These are phyloP conservation scores for Trichoderma asperellum DNA, from an alignment of 2,329 filamentous ascomycete genomes.

Conservation along the genomic window DNA sequence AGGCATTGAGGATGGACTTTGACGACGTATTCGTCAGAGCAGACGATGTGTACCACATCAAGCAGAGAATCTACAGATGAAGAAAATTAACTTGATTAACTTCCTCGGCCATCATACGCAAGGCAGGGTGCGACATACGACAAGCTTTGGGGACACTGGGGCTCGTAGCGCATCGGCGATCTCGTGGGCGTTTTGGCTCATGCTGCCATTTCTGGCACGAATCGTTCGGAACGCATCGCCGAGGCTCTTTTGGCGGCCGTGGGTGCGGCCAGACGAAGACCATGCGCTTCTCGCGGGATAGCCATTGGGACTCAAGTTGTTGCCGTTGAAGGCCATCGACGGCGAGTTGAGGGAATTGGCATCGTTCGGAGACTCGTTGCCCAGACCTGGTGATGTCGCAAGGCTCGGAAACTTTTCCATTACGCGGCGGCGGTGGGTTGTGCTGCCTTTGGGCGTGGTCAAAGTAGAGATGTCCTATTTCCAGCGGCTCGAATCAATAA, in stretches of 20 bases:
- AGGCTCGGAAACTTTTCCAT: slow-evolving; percentile 65
- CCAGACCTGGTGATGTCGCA: slow-evolving; percentile 48
- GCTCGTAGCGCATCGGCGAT: slow-evolving; percentile 88
- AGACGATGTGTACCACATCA: slow-evolving; percentile 93
- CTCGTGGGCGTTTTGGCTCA: slow-evolving; percentile 91
- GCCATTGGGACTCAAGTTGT: slow-evolving; percentile 22
- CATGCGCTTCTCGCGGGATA: slow-evolving; percentile 30
- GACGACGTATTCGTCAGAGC: slow-evolving; percentile 97
- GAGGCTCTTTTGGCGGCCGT: slow-evolving; percentile 81
- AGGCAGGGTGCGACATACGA: slow-evolving; percentile 40
- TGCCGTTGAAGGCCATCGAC: slow-evolving; percentile 38
- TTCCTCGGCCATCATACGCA: neutral
- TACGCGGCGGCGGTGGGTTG: neutral
- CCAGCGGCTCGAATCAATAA: neutral
- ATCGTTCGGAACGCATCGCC: slow-evolving; percentile 86
- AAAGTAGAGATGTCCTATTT: neutral
- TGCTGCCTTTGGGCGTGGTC: neutral
- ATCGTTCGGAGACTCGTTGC: slow-evolving; percentile 36
- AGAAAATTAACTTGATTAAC: slow-evolving; percentile 18
- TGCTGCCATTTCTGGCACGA: slow-evolving; percentile 77
- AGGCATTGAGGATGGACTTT: slow-evolving; percentile 91
- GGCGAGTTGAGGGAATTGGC: slow-evolving; percentile 38
- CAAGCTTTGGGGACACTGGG: slow-evolving; percentile 71
- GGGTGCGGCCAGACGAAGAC: slow-evolving; percentile 50
- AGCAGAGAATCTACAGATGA: slow-evolving; percentile 70